phyloP scores from a whole-genome alignment of 208 protist species.

The Leishmania lainsoni region DNA sequence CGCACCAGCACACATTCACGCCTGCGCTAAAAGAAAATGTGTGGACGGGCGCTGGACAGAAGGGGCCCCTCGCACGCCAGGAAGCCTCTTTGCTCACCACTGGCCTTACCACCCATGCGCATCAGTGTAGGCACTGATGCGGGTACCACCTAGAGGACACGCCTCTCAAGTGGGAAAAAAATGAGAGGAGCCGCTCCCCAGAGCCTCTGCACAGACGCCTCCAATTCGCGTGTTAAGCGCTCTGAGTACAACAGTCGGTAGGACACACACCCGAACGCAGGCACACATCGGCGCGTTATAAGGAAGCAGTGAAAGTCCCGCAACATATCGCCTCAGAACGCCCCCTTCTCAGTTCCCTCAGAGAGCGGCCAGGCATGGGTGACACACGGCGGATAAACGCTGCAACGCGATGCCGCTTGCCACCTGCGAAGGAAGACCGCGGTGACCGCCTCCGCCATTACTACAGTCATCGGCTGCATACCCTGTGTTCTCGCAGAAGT shows the following conservation, averaged over 20 bases:
- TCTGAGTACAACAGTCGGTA: neutral
- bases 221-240: too few relatives aligned
- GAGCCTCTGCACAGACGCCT: neutral
- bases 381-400: conserved; percentile 71
- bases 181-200: neutral
- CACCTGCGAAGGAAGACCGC: conserved; percentile 77
- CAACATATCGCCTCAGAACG: neutral
- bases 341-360: conserved; percentile 6
- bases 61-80: neutral
- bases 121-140: neutral
- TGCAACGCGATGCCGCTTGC: conserved; percentile 86
- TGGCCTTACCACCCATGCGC: neutral
- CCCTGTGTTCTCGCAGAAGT: neutral
- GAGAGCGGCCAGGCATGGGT: conserved; percentile 56
- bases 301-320: neutral
- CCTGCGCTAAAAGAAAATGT: neutral
- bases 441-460: neutral
- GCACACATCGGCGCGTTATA: neutral
- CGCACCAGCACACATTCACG: neutral
- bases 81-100: neutral
- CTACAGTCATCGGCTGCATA: neutral
- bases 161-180: neutral
- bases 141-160: neutral
- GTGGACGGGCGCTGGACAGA: neutral
- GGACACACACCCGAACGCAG: neutral